phyloP scores from a whole-genome alignment of 129 eudicot species.

The Sambucus nigra region DNA sequence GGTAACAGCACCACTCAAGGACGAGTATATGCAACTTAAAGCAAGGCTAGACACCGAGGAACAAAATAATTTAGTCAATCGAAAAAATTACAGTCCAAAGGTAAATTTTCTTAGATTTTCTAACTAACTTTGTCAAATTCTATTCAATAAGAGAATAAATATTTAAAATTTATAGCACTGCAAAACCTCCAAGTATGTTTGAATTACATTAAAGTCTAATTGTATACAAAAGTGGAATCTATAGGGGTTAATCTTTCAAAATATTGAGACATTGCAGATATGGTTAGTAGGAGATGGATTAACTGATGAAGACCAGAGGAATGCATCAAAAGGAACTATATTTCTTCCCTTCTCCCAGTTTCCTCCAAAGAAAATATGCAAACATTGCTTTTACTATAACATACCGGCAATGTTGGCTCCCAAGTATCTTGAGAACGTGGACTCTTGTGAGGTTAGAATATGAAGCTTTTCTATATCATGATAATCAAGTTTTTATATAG shows the following conservation, averaged over 20 bases:
- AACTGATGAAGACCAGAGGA: conserved; percentile 46
- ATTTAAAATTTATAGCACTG: too few relatives aligned
- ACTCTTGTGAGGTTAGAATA: conserved; percentile 96
- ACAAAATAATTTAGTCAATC: conserved; percentile 28
- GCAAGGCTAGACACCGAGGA: conserved; percentile 20
- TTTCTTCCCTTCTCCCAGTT: conserved; percentile 73
- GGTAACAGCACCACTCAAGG: conserved; percentile 36
- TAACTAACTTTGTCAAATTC: neutral
- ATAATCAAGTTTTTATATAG: too few relatives aligned
- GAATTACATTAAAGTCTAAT: neutral
- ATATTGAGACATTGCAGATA: conserved; percentile 17
- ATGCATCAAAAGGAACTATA: conserved; percentile 63
- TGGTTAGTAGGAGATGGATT: conserved; percentile 85
- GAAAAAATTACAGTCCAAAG: conserved; percentile 24
- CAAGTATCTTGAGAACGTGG: conserved; percentile 52
- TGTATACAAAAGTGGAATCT: conserved; percentile 1
- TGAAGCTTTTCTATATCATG: too few relatives aligned
- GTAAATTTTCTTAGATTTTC: conserved; percentile 9
- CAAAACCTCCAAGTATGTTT: too few relatives aligned
- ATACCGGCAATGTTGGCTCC: conserved; percentile 83
- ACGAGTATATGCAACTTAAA: conserved; percentile 39
- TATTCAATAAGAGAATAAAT: neutral
- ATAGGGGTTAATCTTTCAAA: neutral
- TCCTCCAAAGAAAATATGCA: conserved; percentile 63
- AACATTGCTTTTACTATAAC: conserved; percentile 62